Evolutionary conservation across 2,329 filamentous ascomycete genomes (phyloP).

Genomic region (Talaromyces rugulosus): DNA sequence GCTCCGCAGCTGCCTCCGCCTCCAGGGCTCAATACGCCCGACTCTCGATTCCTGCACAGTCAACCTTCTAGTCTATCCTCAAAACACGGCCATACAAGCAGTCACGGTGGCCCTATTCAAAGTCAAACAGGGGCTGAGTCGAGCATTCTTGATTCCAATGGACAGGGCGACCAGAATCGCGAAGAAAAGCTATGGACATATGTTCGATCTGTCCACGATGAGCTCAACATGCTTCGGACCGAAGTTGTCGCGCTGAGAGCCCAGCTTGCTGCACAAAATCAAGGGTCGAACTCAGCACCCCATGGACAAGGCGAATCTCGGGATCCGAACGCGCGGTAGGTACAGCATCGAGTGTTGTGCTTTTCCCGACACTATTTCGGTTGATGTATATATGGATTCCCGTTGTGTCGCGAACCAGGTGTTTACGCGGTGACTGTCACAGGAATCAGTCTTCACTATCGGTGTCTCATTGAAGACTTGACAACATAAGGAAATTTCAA

Average conservation of each 20-base stretch:
- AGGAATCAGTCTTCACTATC: background rate
- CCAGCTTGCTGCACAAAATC: conserved; percentile 29
- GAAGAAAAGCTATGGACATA: conserved; percentile 42
- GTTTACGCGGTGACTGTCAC: background rate
- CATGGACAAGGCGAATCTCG: background rate
- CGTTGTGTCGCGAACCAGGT: background rate
- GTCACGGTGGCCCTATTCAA: conserved; percentile 26
- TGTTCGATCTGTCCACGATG: conserved; percentile 39
- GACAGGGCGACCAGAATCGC: conserved; percentile 24
- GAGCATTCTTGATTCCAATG: conserved; percentile 19
- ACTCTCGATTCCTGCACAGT: conserved; percentile 39
- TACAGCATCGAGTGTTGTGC: background rate
- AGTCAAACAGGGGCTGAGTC: conserved; percentile 17
- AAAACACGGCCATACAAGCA: conserved; percentile 36
- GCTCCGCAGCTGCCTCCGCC: conserved; percentile 42
- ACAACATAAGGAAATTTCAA: background rate
- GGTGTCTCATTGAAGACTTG: background rate
- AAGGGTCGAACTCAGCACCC: conserved; percentile 4
- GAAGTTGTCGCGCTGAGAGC: conserved; percentile 39
- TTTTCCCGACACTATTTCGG: background rate
- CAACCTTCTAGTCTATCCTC: conserved; percentile 29
- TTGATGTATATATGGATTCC: background rate
- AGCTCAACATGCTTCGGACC: conserved; percentile 36
- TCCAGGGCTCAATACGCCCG: conserved; percentile 36
- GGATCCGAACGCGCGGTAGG: background rate